Evolutionary conservation across 495 filamentous ascomycete genomes (phyloP).

Genomic region (Elasticomyces elasticus): DNA sequence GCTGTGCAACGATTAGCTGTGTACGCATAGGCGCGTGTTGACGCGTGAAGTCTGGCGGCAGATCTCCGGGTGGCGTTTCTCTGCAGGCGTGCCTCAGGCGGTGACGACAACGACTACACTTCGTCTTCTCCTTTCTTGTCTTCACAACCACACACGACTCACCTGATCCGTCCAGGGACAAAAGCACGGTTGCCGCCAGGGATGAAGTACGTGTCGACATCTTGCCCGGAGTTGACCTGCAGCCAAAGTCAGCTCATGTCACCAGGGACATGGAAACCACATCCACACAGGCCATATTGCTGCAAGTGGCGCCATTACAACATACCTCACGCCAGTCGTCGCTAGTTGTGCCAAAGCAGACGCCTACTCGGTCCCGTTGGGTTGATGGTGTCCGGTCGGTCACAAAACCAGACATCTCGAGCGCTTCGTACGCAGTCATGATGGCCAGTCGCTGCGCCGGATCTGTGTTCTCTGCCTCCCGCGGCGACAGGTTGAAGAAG

Average conservation of each 20-base stretch:
- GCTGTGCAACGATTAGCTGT: constrained; percentile 20
- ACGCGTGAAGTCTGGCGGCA: constrained; percentile 4
- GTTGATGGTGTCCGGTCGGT: constrained; percentile 26
- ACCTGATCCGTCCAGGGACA: constrained; percentile 26
- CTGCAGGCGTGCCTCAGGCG: no score
- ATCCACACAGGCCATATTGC: no score
- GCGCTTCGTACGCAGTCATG: constrained; percentile 32
- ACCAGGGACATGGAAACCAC: not conserved
- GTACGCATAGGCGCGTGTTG: constrained; percentile 14
- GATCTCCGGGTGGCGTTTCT: not conserved
- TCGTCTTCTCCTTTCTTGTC: no score
- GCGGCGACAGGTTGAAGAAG: constrained; percentile 36
- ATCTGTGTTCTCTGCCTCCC: constrained; percentile 30
- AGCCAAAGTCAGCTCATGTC: not conserved
- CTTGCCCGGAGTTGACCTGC: constrained; percentile 23
- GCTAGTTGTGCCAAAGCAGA: constrained; percentile 33
- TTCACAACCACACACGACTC: no score
- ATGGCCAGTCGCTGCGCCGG: constrained; percentile 32
- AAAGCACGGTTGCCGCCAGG: constrained; percentile 28
- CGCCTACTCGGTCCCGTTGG: constrained; percentile 27
- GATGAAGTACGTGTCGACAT: constrained; percentile 29
- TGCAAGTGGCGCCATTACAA: no score
- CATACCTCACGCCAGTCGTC: constrained; percentile 26
- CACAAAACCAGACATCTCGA: constrained; percentile 34
- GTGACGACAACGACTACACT: no score